Evolutionary conservation across 179 eudicot genomes (phyloP).

Genomic region (Beta macrorhiza): DNA sequence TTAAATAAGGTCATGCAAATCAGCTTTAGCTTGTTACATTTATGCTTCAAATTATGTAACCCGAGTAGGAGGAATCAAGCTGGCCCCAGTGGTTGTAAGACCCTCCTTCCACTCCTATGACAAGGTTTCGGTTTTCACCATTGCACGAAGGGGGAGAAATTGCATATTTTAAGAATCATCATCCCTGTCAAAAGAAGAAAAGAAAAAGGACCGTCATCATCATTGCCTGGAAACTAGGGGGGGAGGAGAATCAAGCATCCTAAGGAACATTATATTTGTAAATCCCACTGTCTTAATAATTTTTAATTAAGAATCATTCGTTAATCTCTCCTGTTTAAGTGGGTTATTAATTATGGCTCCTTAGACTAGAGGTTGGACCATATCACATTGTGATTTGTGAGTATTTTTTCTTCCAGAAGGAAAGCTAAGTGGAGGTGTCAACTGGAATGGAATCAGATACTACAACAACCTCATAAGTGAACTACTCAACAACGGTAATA

Average conservation of each 20-base stretch:
- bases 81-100: too few species aligned
- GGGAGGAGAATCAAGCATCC: not conserved
- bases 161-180: too few species aligned
- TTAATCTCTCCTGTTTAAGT: not conserved
- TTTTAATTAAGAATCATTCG: not conserved
- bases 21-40: too few species aligned
- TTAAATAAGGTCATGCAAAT: not conserved
- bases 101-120: too few species aligned
- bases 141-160: too few species aligned
- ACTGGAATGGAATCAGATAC: constrained; percentile 42
- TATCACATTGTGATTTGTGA: not conserved
- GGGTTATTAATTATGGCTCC: not conserved
- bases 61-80: too few species aligned
- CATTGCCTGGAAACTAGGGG: not conserved
- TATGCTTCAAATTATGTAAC: too few species aligned
- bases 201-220: not conserved
- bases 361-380: constrained; percentile 17
- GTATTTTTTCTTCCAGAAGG: constrained; percentile 36
- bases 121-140: too few species aligned
- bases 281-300: not conserved
- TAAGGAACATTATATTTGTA: not conserved
- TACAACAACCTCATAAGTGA: constrained; percentile 54
- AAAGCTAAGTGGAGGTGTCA: constrained; percentile 41
- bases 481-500: constrained; percentile 36
- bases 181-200: too few species aligned